Evolutionary conservation across 1,139 yeast genomes (phyloP).

Genomic region (Kodamaea fungicola): DNA sequence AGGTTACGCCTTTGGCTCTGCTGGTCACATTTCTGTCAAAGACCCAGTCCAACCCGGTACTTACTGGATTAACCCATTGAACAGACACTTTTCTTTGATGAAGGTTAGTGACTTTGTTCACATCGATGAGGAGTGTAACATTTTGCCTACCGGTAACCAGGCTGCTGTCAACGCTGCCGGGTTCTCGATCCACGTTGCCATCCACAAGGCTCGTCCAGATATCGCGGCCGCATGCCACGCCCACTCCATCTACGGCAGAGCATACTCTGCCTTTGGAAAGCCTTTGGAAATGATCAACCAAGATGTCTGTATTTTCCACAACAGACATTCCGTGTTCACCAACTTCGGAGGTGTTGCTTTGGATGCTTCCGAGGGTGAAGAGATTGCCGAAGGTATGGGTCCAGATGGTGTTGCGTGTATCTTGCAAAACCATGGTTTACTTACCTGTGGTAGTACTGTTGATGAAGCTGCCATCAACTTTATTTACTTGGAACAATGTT

Average conservation of each 20-base stretch:
- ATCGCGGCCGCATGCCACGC: conserved; percentile 81
- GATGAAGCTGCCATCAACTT: conserved; percentile 81
- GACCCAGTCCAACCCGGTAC: conserved; percentile 71
- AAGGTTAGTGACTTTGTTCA: conserved; percentile 74
- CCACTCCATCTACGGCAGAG: conserved; percentile 72
- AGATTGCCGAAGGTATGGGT: conserved; percentile 67
- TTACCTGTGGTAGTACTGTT: conserved; percentile 74
- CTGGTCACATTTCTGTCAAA: conserved; percentile 78
- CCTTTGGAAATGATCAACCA: conserved; percentile 78
- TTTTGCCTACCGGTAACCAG: conserved; percentile 62
- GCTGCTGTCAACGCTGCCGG: conserved; percentile 77
- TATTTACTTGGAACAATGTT: conserved; percentile 58
- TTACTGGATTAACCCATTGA: conserved; percentile 80
- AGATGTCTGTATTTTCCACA: conserved; percentile 68
- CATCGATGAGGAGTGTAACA: conserved; percentile 67
- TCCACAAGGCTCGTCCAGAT: conserved; percentile 76
- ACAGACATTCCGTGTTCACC: conserved; percentile 59
- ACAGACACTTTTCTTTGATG: conserved; percentile 65
- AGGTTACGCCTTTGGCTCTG: conserved; percentile 72
- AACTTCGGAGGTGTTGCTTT: conserved; percentile 81
- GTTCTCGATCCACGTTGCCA: conserved; percentile 72
- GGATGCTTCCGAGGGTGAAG: conserved; percentile 67
- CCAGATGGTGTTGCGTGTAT: conserved; percentile 57
- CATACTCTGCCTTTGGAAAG: conserved; percentile 69
- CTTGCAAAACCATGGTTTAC: conserved; percentile 73